Conservation (phyloP, 768 basidiomycete genomes). For the Xerocomellus intermedius region DNA sequence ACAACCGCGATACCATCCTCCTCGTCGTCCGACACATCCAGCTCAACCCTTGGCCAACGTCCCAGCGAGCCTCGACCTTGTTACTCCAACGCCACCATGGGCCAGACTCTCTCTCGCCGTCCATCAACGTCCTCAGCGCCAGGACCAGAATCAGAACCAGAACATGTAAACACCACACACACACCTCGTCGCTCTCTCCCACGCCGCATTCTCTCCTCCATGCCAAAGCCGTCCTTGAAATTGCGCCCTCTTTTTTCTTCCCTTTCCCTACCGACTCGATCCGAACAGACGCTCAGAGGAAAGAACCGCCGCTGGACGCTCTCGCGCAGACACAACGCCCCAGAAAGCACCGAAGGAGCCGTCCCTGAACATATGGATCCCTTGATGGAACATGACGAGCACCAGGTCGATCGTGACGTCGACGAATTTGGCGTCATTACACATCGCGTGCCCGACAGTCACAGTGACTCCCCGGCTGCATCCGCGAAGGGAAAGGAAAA, state of each 20-base stretch:
- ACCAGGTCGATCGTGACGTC: conserved; percentile 29
- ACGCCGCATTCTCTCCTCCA: conserved; percentile 34
- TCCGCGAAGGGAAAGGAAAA: conserved; percentile 39
- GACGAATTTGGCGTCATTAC: conserved; percentile 28
- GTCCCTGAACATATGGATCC: conserved; percentile 14
- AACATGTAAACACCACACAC: not conserved
- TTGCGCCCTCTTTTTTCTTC: conserved; percentile 11
- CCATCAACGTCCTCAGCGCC: conserved; percentile 10
- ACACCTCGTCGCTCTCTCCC: conserved; percentile 26
- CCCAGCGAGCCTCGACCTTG: not conserved
- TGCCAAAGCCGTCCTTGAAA: conserved; percentile 27
- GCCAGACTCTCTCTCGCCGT: conserved; percentile 32
- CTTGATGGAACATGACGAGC: conserved; percentile 26
- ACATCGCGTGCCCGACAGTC: conserved; percentile 29
- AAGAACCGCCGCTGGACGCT: conserved; percentile 28
- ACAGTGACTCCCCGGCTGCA: conserved; percentile 22
- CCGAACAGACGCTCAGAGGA: conserved; percentile 29
- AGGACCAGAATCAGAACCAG: conserved; percentile 9
- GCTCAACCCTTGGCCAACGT: not conserved
- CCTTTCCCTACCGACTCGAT: conserved; percentile 20
- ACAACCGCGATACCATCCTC: conserved; percentile 8
- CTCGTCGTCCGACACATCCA: conserved; percentile 1
- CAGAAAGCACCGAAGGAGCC: conserved; percentile 15
- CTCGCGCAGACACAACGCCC: conserved; percentile 17
- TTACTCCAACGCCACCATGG: conserved; percentile 20